Conservation (phyloP, 352 stramenopile genomes). For the Peronosclerospora sorghi region DNA sequence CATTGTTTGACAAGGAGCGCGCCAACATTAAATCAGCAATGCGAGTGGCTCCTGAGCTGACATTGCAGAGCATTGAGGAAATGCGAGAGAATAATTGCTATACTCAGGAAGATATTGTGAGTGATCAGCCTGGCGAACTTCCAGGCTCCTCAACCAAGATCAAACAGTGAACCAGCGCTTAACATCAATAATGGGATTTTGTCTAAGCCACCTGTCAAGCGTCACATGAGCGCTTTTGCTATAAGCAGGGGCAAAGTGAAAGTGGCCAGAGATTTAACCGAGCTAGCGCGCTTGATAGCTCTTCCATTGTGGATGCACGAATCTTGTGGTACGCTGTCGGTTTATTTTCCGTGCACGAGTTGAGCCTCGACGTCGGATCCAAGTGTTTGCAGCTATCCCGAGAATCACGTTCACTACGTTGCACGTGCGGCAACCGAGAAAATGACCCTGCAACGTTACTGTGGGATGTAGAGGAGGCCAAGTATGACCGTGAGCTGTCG, state of each 20-base stretch:
- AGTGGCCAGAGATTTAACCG: constrained; percentile 3
- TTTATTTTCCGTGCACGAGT: constrained; percentile 75
- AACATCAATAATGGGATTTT: constrained; percentile 1
- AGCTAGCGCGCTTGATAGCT: constrained; percentile 28
- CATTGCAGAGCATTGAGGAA: constrained; percentile 59
- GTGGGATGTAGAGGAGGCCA: constrained; percentile 70
- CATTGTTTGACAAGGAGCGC: constrained; percentile 68
- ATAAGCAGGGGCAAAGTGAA: constrained; percentile 4
- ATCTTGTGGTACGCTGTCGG: constrained; percentile 62
- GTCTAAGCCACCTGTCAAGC: constrained; percentile 12
- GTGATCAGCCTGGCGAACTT: constrained; percentile 10
- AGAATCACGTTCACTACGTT: constrained; percentile 58
- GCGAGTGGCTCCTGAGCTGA: constrained; percentile 59
- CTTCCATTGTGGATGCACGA: constrained; percentile 69
- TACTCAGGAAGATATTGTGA: constrained; percentile 27
- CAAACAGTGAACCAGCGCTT: constrained; percentile 16
- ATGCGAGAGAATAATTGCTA: constrained; percentile 41
- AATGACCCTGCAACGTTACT: constrained; percentile 55
- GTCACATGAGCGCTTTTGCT: constrained; percentile 15
- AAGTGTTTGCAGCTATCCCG: constrained; percentile 64
- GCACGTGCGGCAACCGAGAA: constrained; percentile 53
- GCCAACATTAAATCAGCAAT: constrained; percentile 79
- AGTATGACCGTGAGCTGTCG: constrained; percentile 53
- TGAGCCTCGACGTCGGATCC: constrained; percentile 55
- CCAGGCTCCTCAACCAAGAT: not conserved